These are phyloP conservation scores for Hymenoscyphus occultus DNA, from an alignment of 2,329 filamentous ascomycete species.

Conservation along the genomic window DNA sequence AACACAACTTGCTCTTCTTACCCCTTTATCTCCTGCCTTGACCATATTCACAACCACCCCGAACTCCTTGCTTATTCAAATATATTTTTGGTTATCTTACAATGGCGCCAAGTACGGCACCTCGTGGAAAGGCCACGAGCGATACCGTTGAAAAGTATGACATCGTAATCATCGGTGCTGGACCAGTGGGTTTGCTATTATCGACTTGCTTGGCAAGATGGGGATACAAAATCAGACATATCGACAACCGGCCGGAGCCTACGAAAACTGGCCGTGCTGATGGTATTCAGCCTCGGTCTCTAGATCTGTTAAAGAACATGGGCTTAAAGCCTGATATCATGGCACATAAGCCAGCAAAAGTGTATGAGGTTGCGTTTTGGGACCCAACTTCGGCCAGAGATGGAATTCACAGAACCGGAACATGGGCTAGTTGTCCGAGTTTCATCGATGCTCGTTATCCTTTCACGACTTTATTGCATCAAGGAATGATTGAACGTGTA, in stretches of 20 bases:
- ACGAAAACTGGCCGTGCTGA: constrained; percentile 85
- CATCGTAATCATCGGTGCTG: constrained; percentile 81
- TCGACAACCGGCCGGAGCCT: constrained; percentile 84
- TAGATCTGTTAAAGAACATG: constrained; percentile 86
- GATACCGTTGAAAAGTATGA: constrained; percentile 47
- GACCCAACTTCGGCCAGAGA: constrained; percentile 55
- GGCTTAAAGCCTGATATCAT: constrained; percentile 85
- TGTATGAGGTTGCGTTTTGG: constrained; percentile 77
- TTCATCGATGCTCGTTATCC: constrained; percentile 74
- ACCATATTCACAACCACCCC: not conserved
- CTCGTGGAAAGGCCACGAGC: constrained; percentile 13
- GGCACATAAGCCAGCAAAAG: constrained; percentile 80
- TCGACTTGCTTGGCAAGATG: constrained; percentile 86
- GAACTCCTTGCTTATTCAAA: not conserved
- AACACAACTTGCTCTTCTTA: not conserved
- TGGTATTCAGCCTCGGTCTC: constrained; percentile 84
- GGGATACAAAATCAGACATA: constrained; percentile 94
- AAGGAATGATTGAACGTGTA: constrained; percentile 68
- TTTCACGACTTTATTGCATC: constrained; percentile 68
- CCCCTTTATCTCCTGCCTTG: not conserved
- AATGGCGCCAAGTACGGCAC: not conserved
- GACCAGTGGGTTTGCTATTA: constrained; percentile 82
- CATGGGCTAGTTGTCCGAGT: constrained; percentile 83
- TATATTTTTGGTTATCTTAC: not conserved
- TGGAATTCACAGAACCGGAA: constrained; percentile 63